Evolutionary conservation across 2,329 filamentous ascomycete species (phyloP).

Genomic region (Zopfia rhizophila): DNA sequence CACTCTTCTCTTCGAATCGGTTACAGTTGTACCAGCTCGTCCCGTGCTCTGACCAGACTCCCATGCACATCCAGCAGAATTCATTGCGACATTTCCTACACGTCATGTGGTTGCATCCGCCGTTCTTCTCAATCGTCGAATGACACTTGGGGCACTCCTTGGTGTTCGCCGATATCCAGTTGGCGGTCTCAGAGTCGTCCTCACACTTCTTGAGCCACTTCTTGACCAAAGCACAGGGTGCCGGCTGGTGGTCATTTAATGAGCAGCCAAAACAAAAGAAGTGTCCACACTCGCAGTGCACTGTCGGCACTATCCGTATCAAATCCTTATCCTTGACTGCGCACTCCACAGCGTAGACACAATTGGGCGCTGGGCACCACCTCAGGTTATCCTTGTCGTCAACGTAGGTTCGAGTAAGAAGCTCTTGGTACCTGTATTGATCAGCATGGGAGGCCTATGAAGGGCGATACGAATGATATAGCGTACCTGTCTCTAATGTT

Average conservation of each 20-base stretch:
- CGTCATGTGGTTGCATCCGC: conserved; percentile 98
- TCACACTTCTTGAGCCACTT: conserved; percentile 98
- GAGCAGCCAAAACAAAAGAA: conserved; percentile 97
- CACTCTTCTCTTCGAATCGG: conserved; percentile 94
- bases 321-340: conserved; percentile 88
- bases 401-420: conserved; percentile 93
- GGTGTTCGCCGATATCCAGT: conserved; percentile 99
- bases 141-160: conserved; percentile 97
- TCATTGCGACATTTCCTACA: conserved; percentile 95
- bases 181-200: conserved; percentile 97
- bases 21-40: conserved; percentile 99
- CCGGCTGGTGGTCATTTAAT: conserved; percentile 88
- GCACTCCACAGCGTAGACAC: conserved; percentile 91
- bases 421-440: conserved; percentile 75
- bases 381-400: conserved; percentile 96
- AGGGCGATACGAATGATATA: not conserved
- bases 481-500: conserved; percentile 66
- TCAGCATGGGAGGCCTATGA: conserved; percentile 20
- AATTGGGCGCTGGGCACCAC: conserved; percentile 99
- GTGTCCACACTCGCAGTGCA: conserved; percentile 84
- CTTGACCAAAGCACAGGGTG: conserved; percentile 90
- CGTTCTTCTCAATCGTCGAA: conserved; percentile 99
- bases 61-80: conserved; percentile 99
- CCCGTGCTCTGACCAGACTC: conserved; percentile 96
- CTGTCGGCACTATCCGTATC: conserved; percentile 85